Evolutionary conservation across 352 stramenopile genomes (phyloP).

Genomic region (Halophytophthora polymorphica): DNA sequence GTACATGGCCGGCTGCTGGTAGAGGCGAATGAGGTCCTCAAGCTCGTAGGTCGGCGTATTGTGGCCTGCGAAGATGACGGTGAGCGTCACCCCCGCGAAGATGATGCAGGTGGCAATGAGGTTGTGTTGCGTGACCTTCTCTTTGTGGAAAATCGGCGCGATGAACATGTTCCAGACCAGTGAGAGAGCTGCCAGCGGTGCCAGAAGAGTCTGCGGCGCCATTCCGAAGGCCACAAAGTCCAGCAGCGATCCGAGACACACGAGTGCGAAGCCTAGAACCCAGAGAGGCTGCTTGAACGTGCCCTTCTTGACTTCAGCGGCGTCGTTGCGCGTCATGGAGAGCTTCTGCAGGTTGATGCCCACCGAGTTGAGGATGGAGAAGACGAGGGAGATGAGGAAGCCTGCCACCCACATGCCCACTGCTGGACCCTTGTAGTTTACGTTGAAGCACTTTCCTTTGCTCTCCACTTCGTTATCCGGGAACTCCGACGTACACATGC

Average conservation of each 20-base stretch:
- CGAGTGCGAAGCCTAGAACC: conserved; percentile 83
- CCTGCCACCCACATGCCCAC: conserved; percentile 85
- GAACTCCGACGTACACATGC: conserved; percentile 49
- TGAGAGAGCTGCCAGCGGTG: conserved; percentile 83
- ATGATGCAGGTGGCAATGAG: conserved; percentile 86
- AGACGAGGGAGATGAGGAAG: conserved; percentile 85
- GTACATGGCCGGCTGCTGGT: conserved; percentile 80
- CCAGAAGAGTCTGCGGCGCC: conserved; percentile 88
- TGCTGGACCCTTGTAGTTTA: conserved; percentile 61
- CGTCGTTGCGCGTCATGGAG: conserved; percentile 76
- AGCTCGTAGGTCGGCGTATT: conserved; percentile 85
- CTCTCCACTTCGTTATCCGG: conserved; percentile 40
- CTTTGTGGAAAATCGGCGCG: conserved; percentile 87
- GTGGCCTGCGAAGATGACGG: conserved; percentile 87
- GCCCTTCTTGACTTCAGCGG: conserved; percentile 59
- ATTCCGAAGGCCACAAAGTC: conserved; percentile 92
- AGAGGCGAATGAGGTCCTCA: conserved; percentile 79
- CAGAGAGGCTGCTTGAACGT: conserved; percentile 86
- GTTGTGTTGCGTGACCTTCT: conserved; percentile 81
- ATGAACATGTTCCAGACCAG: conserved; percentile 93
- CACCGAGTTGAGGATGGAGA: conserved; percentile 87
- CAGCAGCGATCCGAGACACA: conserved; percentile 79
- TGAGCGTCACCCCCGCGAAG: conserved; percentile 85
- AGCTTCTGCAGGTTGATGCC: conserved; percentile 92
- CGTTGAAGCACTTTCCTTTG: conserved; percentile 80